Evolutionary conservation across 2,329 filamentous ascomycete species (phyloP), one percentile per base, ranked within the genome.

Genomic region (Volutella citrinella): DNA sequence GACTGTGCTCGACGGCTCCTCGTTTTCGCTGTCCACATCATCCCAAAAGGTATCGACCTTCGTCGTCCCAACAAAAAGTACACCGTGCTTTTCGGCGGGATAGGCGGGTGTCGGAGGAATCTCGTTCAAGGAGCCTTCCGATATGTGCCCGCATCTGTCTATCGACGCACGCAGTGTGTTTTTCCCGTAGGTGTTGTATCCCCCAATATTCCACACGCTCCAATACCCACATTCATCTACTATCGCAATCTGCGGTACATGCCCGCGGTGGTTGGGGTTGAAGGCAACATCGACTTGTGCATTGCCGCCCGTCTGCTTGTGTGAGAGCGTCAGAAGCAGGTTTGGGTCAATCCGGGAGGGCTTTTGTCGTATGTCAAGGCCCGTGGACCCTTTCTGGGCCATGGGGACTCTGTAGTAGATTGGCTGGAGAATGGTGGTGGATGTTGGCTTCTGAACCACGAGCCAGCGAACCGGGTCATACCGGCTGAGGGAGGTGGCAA

Each of bases 151-250:
- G 32, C 63, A 63, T 31, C 59, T 57, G 13, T 36, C 51, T 20
- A 63, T 51, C 7, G 54, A 55, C 13, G 61, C 52, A 10, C 49
- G 62, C 19, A 61, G 46, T 8, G 49, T 57, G 19, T 54, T 62
- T 14, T 60, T 57, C 15, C 57, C 52, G 10, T 56, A 51, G 13
- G 59, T 43, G 38, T 56, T 51, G 42, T 52, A 65, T 34, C 62
- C 65, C 10, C 49, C 45, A 16, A 84, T 61, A 40, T 84, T 70
- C 79, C 82, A 87, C 5, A 87, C 57, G 26, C 67, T 79, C 85
- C 84, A 90, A 37, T 65, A 67, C 2, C 83, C 84, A 20, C 63
- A 63, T 32, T 77, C 68, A 48, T 89, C 82, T 13, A 89, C 66
- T 17, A 88, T 65, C 12, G 71, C 80, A 32, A 89, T 61, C 48